Conservation (phyloP, 2,329 filamentous ascomycete species). For the Teratosphaeria zuluensis region DNA sequence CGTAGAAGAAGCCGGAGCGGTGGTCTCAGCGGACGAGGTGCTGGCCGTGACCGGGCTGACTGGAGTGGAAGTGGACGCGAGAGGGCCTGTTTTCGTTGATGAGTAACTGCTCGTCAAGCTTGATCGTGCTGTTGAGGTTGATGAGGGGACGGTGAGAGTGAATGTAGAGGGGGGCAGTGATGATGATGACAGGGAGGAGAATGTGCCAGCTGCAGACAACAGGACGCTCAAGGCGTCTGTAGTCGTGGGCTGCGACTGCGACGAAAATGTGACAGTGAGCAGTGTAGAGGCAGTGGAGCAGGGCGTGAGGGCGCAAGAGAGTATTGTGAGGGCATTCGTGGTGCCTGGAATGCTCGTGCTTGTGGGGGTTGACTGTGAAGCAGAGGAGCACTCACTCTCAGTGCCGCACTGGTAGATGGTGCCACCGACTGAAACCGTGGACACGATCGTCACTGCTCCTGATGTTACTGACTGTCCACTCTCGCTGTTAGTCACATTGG, state of each 20-base stretch:
- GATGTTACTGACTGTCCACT: constrained; percentile 4
- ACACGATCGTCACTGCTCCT: constrained; percentile 6
- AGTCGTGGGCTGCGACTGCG: background rate
- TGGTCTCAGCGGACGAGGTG: background rate
- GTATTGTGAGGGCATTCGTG: constrained; percentile 9
- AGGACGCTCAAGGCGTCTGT: constrained; percentile 9
- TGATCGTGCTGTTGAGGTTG: constrained; percentile 5
- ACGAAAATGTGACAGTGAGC: constrained; percentile 1
- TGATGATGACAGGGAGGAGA: constrained; percentile 1
- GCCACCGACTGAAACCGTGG: background rate
- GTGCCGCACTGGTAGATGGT: constrained; percentile 5
- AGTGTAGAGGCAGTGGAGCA: constrained; percentile 3
- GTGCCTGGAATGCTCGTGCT: background rate
- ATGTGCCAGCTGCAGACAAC: constrained; percentile 8
- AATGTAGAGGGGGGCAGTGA: constrained; percentile 5
- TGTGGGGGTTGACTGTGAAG: constrained; percentile 9
- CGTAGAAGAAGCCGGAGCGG: constrained; percentile 3
- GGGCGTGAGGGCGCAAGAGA: constrained; percentile 6
- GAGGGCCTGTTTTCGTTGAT: constrained; percentile 1
- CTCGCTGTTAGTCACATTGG: background rate
- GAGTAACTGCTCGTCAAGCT: constrained; percentile 3
- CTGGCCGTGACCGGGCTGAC: constrained; percentile 3
- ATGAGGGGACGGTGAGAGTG: constrained; percentile 9
- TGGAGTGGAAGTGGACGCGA: background rate
- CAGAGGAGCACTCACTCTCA: constrained; percentile 10